phyloP scores from a whole-genome alignment of 371 early-diverging fungal species.

The Apophysomyces sp. region DNA sequence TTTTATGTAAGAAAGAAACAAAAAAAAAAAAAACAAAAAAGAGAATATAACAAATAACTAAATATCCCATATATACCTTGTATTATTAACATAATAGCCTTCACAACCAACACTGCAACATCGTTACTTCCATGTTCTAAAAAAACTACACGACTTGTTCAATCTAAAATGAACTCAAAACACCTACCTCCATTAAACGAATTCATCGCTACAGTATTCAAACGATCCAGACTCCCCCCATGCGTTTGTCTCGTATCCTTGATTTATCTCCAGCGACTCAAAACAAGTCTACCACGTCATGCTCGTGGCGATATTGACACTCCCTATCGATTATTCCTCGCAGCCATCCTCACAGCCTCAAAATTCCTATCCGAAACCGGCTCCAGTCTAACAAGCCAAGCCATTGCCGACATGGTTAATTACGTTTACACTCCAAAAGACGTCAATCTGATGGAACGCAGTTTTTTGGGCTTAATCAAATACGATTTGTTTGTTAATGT shows the following conservation, averaged over 20 bases:
- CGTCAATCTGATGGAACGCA: constrained; percentile 54
- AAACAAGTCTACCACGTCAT: constrained; percentile 56
- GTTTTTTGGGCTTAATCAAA: constrained; percentile 47
- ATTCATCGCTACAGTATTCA: constrained; percentile 42
- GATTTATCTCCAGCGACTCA: constrained; percentile 75
- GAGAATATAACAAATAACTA: neutral
- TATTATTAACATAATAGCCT: constrained; percentile 19
- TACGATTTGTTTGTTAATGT: constrained; percentile 48
- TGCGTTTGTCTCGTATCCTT: constrained; percentile 61
- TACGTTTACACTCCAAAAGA: constrained; percentile 63
- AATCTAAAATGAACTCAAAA: constrained; percentile 3
- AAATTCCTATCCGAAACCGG: constrained; percentile 67
- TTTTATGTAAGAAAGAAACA: constrained; percentile 36
- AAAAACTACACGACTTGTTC: constrained; percentile 8
- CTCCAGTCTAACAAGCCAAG: constrained; percentile 54
- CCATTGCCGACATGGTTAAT: constrained; percentile 61
- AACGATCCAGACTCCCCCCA: constrained; percentile 41
- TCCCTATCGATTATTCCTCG: constrained; percentile 74
- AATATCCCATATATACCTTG: neutral
- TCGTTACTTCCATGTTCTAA: constrained; percentile 41
- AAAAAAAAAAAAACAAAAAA: neutral
- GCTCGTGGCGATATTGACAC: constrained; percentile 75
- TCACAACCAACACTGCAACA: constrained; percentile 47
- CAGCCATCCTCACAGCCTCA: constrained; percentile 68
- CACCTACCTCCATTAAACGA: constrained; percentile 38